Conservation (phyloP, 176 grass and related monocot genomes). For the Musa schizocarpa region DNA sequence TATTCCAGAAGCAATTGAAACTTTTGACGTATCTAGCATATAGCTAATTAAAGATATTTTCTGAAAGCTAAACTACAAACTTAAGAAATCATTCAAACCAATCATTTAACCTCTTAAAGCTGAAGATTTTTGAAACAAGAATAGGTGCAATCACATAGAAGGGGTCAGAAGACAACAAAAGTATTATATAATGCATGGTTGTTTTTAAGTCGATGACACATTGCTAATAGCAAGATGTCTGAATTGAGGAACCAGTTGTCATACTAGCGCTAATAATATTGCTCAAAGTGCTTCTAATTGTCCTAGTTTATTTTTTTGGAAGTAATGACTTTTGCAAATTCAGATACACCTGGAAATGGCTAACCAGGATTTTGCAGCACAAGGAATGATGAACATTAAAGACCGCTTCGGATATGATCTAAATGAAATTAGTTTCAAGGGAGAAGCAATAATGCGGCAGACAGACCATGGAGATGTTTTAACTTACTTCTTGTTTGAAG, state of each 20-base stretch:
- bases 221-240: neutral
- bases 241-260: too few relatives aligned
- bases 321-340: too few relatives aligned
- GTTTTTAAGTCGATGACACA: neutral
- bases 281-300: neutral
- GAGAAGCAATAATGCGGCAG: neutral
- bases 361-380: neutral
- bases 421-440: neutral
- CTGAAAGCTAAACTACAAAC: too few relatives aligned
- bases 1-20: too few relatives aligned
- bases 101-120: too few relatives aligned
- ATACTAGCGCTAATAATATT: neutral
- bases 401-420: neutral
- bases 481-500: conserved; percentile 61
- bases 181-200: neutral
- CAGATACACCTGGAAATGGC: neutral
- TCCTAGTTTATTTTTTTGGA: neutral
- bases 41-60: too few relatives aligned
- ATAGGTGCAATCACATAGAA: too few relatives aligned
- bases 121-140: too few relatives aligned
- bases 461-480: neutral
- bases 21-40: too few relatives aligned
- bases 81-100: too few relatives aligned
- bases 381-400: neutral
- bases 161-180: too few relatives aligned